Base-by-base conservation (phyloP, 148 eudicot genomes). In the Bassia scoparia region DNA sequence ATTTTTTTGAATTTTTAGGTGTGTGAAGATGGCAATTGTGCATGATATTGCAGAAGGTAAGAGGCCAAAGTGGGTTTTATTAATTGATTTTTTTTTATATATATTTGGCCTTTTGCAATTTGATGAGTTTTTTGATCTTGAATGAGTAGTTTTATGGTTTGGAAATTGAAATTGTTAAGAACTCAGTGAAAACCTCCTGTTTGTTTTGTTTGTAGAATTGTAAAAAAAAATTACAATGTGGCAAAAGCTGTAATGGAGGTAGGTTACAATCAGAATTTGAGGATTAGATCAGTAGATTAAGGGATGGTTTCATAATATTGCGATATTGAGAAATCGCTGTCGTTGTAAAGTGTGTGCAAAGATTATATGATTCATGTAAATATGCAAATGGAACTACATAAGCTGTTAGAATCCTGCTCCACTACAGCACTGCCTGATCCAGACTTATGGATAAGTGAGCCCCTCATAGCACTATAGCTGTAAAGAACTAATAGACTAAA, bases 31-130 rank as follows among this genome's bases (percentile, higher is more conserved):
- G 93, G 96, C 97, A 8, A 88, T 94, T 84, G 93, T 94, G 38
- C 98, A 94, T 74, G 98, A 94, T 75, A 87, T 94, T 71, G 98
- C 98, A 13, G 98, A 91, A 89, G 98, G 98, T 94, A 70, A 73
- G 76, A 10, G 43, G 20, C 23, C 30, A 65, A n/a, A n/a, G n/a
- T n/a, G n/a, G n/a, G n/a, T n/a, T n/a, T n/a, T 33, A 66, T n/a
- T 38, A 67, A 74, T 43, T 0, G 54, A 60, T 49, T 50, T 31
- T 21, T 7, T 58, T 18, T n/a, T n/a, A n/a, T n/a, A n/a, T 41
- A 54, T 5, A 24, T 56, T 0, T 24, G 3, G 30, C 9, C 38
- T 34, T n/a, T 41, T 20, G 14, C 29, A 14, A 44, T 13, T 77
- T 24, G 13, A 37, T 70, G 24, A 54, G 49, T 24, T 65, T 59